Evolutionary conservation across 139 green algal genomes (phyloP).

Genomic region (Pleodorina starrii): DNA sequence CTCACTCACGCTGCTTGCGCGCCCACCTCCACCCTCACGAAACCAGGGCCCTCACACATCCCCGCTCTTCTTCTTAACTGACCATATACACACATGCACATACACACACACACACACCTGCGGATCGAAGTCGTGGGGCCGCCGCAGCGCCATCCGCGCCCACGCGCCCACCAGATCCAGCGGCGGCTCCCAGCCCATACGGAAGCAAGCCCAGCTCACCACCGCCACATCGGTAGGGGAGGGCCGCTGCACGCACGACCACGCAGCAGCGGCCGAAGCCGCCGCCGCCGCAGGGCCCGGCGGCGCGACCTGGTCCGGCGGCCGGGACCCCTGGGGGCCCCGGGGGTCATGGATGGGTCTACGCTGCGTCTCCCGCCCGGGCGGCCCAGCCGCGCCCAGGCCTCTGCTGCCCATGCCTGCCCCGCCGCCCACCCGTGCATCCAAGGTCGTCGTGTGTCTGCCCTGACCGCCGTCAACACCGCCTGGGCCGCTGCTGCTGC

Average conservation of each 20-base stretch:
- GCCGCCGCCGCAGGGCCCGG: neutral
- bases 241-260: neutral
- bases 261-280: no score
- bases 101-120: no score
- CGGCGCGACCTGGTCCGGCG: no score
- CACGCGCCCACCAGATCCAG: neutral
- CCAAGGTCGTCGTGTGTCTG: neutral
- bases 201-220: neutral
- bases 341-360: neutral
- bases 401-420: no score
- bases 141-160: neutral
- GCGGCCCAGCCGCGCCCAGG: no score
- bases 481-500: neutral
- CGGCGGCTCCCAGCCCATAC: constrained; percentile 36
- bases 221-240: neutral
- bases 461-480: neutral
- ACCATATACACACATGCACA: no score
- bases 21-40: no score
- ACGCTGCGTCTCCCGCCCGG: no score
- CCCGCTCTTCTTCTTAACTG: no score
- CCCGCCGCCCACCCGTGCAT: no score
- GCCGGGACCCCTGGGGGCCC: neutral
- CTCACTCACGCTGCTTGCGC: no score
- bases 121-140: neutral
- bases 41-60: no score